Evolutionary conservation across 2,329 filamentous ascomycete species (phyloP).

Genomic region (Ceratocystiopsis brevicomis): DNA sequence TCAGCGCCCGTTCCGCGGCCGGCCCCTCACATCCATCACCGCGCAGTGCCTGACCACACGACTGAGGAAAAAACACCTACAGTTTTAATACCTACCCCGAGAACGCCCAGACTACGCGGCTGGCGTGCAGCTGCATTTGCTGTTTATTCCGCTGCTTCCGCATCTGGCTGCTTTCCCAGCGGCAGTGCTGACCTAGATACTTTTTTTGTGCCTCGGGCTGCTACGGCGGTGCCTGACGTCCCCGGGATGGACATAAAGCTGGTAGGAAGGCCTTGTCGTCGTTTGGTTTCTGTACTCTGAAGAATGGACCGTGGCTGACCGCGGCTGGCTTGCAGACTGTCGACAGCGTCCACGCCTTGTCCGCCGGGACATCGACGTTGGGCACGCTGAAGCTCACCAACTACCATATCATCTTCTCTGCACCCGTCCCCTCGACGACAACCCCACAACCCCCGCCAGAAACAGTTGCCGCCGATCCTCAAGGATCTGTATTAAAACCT

Average conservation of each 20-base stretch:
- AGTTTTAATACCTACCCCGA: too few species aligned
- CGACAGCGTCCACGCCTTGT: constrained; percentile 42
- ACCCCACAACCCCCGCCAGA: constrained; percentile 4
- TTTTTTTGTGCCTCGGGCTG: background rate
- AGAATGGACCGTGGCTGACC: too few species aligned
- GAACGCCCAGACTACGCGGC: too few species aligned
- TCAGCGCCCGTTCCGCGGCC: too few species aligned
- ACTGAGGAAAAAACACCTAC: too few species aligned
- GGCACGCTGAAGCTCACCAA: constrained; percentile 42
- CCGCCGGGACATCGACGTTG: constrained; percentile 35
- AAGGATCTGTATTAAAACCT: constrained; percentile 9
- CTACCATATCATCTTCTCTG: constrained; percentile 40
- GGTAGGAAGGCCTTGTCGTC: constrained; percentile 1
- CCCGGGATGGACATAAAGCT: constrained; percentile 11
- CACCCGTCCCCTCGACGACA: constrained; percentile 18
- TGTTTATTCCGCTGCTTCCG: background rate
- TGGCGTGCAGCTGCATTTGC: background rate
- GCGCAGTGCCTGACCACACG: too few species aligned
- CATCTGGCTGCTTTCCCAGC: background rate
- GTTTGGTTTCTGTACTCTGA: background rate
- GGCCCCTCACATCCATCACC: too few species aligned
- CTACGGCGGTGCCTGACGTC: constrained; percentile 2
- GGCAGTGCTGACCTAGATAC: background rate
- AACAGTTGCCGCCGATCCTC: background rate
- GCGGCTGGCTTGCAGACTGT: constrained; percentile 18